Conservation (phyloP, 139 green algal genomes). For the Tetratostichococcus sp. region DNA sequence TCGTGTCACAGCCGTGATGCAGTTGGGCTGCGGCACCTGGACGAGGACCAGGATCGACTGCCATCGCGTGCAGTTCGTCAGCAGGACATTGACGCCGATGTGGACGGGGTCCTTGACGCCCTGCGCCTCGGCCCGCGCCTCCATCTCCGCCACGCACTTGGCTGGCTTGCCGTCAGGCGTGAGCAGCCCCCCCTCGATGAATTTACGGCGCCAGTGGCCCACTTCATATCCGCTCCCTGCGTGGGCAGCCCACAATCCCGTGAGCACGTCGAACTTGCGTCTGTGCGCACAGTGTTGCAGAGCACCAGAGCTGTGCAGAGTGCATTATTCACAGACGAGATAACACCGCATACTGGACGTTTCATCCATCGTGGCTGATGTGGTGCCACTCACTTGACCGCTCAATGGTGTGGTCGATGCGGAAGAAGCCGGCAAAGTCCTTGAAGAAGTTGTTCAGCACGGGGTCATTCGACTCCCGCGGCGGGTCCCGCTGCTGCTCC, state of each 20-base stretch:
- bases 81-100: slow-evolving; percentile 31
- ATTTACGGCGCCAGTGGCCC: slow-evolving; percentile 9
- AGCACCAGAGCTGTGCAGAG: no score
- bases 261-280: no score
- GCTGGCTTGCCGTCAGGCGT: slow-evolving; percentile 6
- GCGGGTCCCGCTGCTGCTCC: not conserved
- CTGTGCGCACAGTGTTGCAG: no score
- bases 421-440: no score
- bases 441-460: not conserved
- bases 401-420: no score
- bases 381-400: no score
- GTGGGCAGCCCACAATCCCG: no score
- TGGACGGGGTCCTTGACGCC: slow-evolving; percentile 21
- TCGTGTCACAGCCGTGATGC: no score
- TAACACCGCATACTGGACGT: no score
- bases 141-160: not conserved
- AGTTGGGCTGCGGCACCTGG: no score
- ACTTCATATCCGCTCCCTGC: not conserved
- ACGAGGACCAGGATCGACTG: slow-evolving; percentile 44
- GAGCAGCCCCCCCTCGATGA: slow-evolving; percentile 7
- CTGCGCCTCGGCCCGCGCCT: not conserved
- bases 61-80: slow-evolving; percentile 10
- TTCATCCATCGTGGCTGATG: no score
- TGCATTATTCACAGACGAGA: no score
- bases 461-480: not conserved